Percentiles rank a stretch among this genome's conserved stretches.
phyloP scores from a whole-genome alignment of 202 grass and related monocot genomes.

The Schoenoplectus triqueter region DNA sequence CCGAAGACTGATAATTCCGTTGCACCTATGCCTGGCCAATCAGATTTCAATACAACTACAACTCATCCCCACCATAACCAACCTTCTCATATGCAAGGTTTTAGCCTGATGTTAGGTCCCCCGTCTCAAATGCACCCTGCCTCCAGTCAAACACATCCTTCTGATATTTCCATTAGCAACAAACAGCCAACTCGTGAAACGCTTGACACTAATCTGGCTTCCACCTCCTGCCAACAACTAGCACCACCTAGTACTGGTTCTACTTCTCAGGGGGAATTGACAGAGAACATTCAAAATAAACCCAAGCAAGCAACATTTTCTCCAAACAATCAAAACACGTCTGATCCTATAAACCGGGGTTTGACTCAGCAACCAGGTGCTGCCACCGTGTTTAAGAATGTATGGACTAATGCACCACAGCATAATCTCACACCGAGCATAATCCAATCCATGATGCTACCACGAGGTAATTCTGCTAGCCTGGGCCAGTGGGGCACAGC shows the following conservation, averaged over 20 bases:
- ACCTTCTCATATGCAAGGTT: conserved; percentile 63
- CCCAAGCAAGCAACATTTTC: conserved; percentile 32
- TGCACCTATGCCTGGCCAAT: conserved; percentile 50
- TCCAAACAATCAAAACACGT: conserved; percentile 18
- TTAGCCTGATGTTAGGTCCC: conserved; percentile 81
- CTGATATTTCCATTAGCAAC: conserved; percentile 53
- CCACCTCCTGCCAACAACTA: conserved; percentile 43
- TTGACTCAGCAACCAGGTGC: conserved; percentile 61
- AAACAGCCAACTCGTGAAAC: conserved; percentile 55
- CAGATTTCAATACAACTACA: conserved; percentile 47
- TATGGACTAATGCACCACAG: conserved; percentile 90
- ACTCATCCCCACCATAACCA: conserved; percentile 65
- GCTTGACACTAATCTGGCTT: conserved; percentile 50
- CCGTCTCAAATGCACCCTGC: conserved; percentile 61
- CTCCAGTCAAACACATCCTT: conserved; percentile 55
- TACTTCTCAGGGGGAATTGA: conserved; percentile 30
- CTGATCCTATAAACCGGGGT: conserved; percentile 23
- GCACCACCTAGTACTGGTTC: conserved; percentile 15
- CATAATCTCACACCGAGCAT: conserved; percentile 76
- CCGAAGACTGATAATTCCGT: conserved; percentile 54
- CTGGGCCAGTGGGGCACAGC: conserved; percentile 59
- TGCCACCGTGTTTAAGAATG: conserved; percentile 90
- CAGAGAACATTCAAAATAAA: conserved; percentile 32
- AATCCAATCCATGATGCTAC: conserved; percentile 93
- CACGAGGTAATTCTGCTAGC: conserved; percentile 51